phyloP scores from a whole-genome alignment of 768 basidiomycete genomes.

The Hypholoma fasciculare region DNA sequence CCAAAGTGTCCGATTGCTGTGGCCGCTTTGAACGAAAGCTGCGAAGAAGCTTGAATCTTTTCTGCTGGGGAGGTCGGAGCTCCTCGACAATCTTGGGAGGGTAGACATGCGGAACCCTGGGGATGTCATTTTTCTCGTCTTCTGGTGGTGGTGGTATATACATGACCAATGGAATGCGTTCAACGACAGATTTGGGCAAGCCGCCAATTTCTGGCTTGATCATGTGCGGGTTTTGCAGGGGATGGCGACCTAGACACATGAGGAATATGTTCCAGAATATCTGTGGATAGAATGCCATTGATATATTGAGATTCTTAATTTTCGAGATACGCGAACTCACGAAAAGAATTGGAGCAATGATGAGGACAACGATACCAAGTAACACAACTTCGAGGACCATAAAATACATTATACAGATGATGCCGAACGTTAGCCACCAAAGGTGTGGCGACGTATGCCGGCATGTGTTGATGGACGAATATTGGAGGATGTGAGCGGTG shows the following conservation, averaged over 20 bases:
- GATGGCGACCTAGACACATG: constrained; percentile 78
- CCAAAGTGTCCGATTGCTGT: constrained; percentile 15
- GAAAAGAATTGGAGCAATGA: constrained; percentile 77
- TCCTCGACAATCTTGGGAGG: constrained; percentile 49
- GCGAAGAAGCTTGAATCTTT: constrained; percentile 20
- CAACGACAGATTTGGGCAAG: constrained; percentile 68
- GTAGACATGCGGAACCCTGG: constrained; percentile 52
- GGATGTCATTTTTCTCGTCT: constrained; percentile 32
- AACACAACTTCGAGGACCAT: constrained; percentile 69
- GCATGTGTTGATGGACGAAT: constrained; percentile 74
- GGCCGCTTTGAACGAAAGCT: constrained; percentile 7
- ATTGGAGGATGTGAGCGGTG: constrained; percentile 76
- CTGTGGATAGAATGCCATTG: constrained; percentile 30
- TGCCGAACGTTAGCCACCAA: constrained; percentile 86
- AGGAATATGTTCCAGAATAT: constrained; percentile 78
- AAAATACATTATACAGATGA: constrained; percentile 78
- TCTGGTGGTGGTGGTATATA: constrained; percentile 83
- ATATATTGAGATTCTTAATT: neutral
- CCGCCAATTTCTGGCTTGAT: constrained; percentile 82
- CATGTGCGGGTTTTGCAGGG: constrained; percentile 68
- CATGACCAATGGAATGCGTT: constrained; percentile 79
- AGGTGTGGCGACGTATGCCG: constrained; percentile 74
- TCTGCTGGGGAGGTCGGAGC: constrained; percentile 28
- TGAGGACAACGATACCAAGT: constrained; percentile 74
- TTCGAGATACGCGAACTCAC: constrained; percentile 41